These are phyloP conservation scores for Ploettnerulaceae sp. DNA, from an alignment of 2,329 filamentous ascomycete genomes.

Conservation along the genomic window DNA sequence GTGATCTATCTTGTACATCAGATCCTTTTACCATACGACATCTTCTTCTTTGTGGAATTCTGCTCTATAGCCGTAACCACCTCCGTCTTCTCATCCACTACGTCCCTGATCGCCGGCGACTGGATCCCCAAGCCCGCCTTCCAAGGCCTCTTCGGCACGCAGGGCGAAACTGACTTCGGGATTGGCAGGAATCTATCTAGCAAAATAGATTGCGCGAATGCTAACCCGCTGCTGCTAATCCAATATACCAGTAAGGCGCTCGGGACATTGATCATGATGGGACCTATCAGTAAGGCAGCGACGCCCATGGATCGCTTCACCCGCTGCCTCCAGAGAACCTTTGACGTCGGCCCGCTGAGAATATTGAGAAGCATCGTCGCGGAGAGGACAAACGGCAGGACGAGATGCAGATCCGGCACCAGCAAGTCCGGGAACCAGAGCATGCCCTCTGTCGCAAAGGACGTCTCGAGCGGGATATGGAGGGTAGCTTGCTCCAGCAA, in stretches of 20 bases:
- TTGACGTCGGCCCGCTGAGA: constrained; percentile 11
- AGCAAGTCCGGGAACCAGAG: constrained; percentile 57
- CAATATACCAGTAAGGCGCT: constrained; percentile 45
- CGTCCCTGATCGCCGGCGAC: constrained; percentile 2
- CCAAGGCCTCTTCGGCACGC: constrained; percentile 26
- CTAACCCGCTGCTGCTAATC: constrained; percentile 41
- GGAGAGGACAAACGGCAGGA: constrained; percentile 45
- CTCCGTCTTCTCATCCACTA: no score
- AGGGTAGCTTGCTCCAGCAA: background rate
- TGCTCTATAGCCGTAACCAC: no score
- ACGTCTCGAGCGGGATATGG: constrained; percentile 17
- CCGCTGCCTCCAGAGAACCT: constrained; percentile 25
- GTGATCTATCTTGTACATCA: no score
- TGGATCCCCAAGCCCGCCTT: constrained; percentile 9
- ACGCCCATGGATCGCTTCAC: constrained; percentile 33
- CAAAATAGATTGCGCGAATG: constrained; percentile 37
- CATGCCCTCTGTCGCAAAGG: constrained; percentile 50
- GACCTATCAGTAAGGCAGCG: constrained; percentile 39
- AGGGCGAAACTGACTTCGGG: constrained; percentile 31
- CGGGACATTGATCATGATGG: constrained; percentile 38
- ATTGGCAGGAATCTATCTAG: constrained; percentile 39
- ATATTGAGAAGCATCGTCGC: constrained; percentile 46
- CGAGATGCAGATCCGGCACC: constrained; percentile 45
- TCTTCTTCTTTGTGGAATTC: no score
- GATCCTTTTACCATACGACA: no score